Percentiles rank a stretch among this genome's conserved stretches.
Evolutionary conservation across 805 yeast genomes (phyloP).

Genomic region (Suhomyces prunicola): DNA sequence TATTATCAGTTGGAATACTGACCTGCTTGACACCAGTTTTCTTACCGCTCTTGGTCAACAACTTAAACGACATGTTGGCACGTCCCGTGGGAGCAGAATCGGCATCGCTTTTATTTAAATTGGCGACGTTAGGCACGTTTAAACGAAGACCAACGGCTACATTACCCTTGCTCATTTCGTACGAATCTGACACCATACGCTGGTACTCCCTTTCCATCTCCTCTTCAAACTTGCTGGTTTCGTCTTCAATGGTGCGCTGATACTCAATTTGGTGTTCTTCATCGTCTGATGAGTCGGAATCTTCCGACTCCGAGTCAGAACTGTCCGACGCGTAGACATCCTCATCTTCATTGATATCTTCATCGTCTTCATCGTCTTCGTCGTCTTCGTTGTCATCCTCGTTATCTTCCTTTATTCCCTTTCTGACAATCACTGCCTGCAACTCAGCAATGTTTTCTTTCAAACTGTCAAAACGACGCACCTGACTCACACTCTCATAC

Average conservation of each 20-base stretch:
- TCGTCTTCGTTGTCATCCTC: slow-evolving; percentile 10
- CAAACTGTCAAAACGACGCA: slow-evolving; percentile 34
- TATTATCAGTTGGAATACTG: slow-evolving; percentile 50
- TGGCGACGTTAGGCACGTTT: slow-evolving; percentile 19
- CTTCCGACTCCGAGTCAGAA: slow-evolving; percentile 10
- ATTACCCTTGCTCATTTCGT: slow-evolving; percentile 34
- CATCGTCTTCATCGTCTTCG: not conserved
- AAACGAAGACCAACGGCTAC: slow-evolving; percentile 12
- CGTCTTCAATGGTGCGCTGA: slow-evolving; percentile 1
- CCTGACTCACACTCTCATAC: slow-evolving; percentile 23
- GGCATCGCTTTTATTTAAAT: not conserved
- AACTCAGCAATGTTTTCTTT: slow-evolving; percentile 45
- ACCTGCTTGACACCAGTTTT: slow-evolving; percentile 42
- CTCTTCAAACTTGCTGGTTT: slow-evolving; percentile 38
- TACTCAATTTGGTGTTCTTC: slow-evolving; percentile 4
- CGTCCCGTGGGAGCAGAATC: not conserved
- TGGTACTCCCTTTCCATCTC: slow-evolving; percentile 58
- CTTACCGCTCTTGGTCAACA: slow-evolving; percentile 55
- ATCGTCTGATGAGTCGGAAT: slow-evolving; percentile 9
- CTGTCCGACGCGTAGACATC: slow-evolving; percentile 6
- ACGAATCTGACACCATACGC: slow-evolving; percentile 49
- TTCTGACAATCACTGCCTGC: slow-evolving; percentile 21
- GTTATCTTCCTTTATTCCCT: slow-evolving; percentile 11
- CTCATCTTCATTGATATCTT: slow-evolving; percentile 8
- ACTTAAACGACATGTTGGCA: slow-evolving; percentile 43